These are phyloP conservation scores for Diaporthe citriasiana DNA, from an alignment of 2,329 filamentous ascomycete genomes.

Conservation along the genomic window DNA sequence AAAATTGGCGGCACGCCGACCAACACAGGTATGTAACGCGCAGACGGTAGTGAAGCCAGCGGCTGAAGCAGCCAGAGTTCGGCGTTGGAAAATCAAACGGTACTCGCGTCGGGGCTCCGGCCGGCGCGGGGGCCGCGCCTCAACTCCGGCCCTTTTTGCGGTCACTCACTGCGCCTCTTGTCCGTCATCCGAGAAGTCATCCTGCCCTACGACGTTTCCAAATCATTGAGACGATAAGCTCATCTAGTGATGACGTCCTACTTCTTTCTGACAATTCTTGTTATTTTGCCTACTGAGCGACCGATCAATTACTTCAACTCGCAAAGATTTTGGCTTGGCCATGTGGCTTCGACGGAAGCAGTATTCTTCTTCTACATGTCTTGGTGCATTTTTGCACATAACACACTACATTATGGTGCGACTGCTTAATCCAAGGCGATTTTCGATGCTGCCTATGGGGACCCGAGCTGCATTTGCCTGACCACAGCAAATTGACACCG, in stretches of 20 bases:
- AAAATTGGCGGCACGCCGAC: neutral
- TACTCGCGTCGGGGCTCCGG: constrained; percentile 7
- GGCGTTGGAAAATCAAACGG: constrained; percentile 29
- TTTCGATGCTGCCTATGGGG: neutral
- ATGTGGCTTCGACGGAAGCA: too few relatives aligned
- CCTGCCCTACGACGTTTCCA: neutral
- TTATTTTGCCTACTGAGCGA: neutral
- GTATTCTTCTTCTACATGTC: neutral
- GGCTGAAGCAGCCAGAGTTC: constrained; percentile 28
- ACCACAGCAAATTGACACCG: too few relatives aligned
- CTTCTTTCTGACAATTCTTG: neutral
- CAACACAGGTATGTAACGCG: constrained; percentile 17
- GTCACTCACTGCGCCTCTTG: constrained; percentile 1
- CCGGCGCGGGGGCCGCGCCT: constrained; percentile 12
- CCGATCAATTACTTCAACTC: neutral
- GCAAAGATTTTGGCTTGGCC: neutral
- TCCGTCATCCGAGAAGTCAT: constrained; percentile 6
- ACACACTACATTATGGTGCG: neutral
- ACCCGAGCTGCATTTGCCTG: neutral
- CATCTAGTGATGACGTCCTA: constrained; percentile 28
- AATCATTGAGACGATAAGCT: neutral
- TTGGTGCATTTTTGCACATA: neutral
- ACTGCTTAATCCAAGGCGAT: neutral
- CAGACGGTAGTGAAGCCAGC: neutral
- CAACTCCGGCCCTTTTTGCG: constrained; percentile 18